Evolutionary conservation across 768 basidiomycete species (phyloP).

Genomic region (Xerocomellus amylosporus): DNA sequence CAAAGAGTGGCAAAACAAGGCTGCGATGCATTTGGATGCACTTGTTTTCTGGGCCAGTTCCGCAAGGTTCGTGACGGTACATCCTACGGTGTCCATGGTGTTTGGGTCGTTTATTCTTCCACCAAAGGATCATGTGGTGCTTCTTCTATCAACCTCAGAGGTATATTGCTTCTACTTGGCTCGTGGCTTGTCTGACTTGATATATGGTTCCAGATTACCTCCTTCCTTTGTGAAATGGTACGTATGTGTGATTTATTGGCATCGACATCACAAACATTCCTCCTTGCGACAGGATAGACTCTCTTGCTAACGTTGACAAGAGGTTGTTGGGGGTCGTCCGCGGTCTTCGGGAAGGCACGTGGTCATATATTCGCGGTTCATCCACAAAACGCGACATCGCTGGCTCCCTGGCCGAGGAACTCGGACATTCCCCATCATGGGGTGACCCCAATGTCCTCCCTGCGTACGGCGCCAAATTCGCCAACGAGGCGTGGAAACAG

Average conservation of each 20-base stretch:
- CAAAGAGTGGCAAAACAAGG: conserved; percentile 30
- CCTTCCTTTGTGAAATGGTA: conserved; percentile 60
- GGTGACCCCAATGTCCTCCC: conserved; percentile 61
- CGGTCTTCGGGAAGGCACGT: conserved; percentile 49
- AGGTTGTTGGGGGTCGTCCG: conserved; percentile 56
- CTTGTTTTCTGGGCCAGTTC: conserved; percentile 76
- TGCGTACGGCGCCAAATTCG: conserved; percentile 54
- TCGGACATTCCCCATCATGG: conserved; percentile 61
- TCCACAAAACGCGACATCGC: conserved; percentile 41
- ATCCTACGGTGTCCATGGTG: neutral
- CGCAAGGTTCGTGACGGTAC: conserved; percentile 51
- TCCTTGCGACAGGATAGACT: conserved; percentile 49
- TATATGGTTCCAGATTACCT: conserved; percentile 34
- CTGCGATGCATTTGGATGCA: conserved; percentile 57
- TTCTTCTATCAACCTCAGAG: conserved; percentile 76
- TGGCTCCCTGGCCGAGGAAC: conserved; percentile 45
- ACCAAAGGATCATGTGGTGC: conserved; percentile 80
- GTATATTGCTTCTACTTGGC: conserved; percentile 33
- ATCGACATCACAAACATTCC: neutral
- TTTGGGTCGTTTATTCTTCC: conserved; percentile 1
- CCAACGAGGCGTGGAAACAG: conserved; percentile 52
- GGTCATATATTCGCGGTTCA: conserved; percentile 56
- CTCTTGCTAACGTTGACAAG: conserved; percentile 64
- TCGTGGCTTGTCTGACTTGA: neutral
- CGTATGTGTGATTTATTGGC: neutral